These are phyloP conservation scores for Fremontodendron californicum DNA, from an alignment of 345 rosid species.

Conservation along the genomic window DNA sequence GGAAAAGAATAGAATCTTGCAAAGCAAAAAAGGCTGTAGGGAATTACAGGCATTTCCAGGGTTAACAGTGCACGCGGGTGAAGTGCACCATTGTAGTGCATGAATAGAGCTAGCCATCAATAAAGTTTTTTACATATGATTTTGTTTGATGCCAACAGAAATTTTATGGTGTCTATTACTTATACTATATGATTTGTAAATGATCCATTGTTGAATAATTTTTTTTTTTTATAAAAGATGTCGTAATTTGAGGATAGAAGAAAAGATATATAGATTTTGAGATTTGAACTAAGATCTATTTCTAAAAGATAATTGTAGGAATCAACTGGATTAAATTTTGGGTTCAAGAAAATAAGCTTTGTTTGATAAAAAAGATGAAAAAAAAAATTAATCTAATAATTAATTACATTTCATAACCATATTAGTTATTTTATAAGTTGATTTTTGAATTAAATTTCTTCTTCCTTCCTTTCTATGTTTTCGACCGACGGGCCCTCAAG, in stretches of 20 bases:
- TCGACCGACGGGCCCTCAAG: neutral
- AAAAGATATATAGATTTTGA: too few species aligned
- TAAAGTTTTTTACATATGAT: neutral
- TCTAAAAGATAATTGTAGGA: too few species aligned
- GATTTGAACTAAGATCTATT: too few species aligned
- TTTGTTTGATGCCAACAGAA: neutral
- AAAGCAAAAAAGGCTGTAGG: conserved; percentile 31
- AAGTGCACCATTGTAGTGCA: conserved; percentile 4
- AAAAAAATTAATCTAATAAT: neutral
- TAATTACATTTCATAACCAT: neutral
- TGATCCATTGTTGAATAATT: neutral
- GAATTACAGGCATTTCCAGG: conserved; percentile 18
- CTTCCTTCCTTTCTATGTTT: neutral
- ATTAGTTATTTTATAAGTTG: neutral
- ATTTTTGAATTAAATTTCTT: neutral
- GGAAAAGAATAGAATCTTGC: conserved; percentile 34
- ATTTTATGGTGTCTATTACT: neutral
- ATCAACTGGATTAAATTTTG: too few species aligned
- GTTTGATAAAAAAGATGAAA: neutral
- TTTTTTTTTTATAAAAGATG: too few species aligned
- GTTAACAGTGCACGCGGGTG: conserved; percentile 24
- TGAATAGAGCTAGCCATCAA: neutral
- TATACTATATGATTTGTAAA: neutral
- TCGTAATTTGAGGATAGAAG: too few species aligned
- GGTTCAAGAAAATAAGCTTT: neutral